Evolutionary conservation across 2,329 filamentous ascomycete genomes (phyloP), one percentile per base, ranked within the genome.

Genomic region (Orbilia blumenaviensis): DNA sequence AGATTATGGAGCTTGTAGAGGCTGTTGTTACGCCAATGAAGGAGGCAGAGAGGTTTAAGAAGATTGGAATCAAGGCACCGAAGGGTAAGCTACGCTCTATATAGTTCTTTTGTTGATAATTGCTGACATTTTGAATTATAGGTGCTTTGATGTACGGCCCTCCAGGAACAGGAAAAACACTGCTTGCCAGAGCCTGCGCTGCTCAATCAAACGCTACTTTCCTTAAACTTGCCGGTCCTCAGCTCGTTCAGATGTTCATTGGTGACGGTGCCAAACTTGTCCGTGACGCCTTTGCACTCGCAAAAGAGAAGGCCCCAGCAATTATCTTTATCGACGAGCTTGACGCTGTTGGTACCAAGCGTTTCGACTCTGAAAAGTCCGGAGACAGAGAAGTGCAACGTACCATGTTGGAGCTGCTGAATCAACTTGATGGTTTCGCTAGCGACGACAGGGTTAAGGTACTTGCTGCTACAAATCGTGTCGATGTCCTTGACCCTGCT

Each of bases 1-100:
- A 99, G 86, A 99, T 99, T 82, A 94, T 97, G 83, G 96, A 99
- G 85, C 88, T 99, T 66, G 94, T 99, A 7, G 95, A 99, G 85
- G 95, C 95, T 67, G 95, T 99, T 58, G 95, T 99, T 29, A 98
- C 94, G 94, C 95, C 95, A 1, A 99, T 99, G 95, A 98, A 98
- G 88, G 94, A 99, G 85, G 94, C 95, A 1, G 96, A 99, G 81
- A 89, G 94, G 18, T 99, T 99, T 86, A 98, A 97, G 88, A 98
- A 97, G 88, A 97, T 99, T 81, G 95, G 95, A 80, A 99, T 99
- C 87, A 99, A 99, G 86, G 94, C 95, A 42, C 95, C 95, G 12
- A 99, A 99, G 86, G 95, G 95, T 97, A 88, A 77, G 66, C 36
- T 44, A 36, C 48, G 23, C 46, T 61, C 3, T 50, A 54, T 16